phyloP scores from a whole-genome alignment of 2,329 filamentous ascomycete species.

The Fonsecaea monophora region DNA sequence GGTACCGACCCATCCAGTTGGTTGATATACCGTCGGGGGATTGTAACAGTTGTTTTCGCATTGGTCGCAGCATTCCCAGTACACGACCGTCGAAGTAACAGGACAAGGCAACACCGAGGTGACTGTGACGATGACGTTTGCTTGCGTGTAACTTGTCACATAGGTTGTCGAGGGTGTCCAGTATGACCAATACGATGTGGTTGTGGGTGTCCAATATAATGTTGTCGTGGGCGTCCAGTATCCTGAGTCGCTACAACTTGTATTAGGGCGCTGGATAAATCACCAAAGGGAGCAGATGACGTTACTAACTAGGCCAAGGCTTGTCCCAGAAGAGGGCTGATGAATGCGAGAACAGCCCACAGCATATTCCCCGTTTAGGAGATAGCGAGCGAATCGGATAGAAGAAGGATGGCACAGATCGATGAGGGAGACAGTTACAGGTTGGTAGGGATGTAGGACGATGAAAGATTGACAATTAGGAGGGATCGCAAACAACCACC shows the following conservation, averaged over 20 bases:
- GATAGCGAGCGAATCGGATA: slow-evolving; percentile 7
- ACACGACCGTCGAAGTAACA: slow-evolving; percentile 33
- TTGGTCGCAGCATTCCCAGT: slow-evolving; percentile 37
- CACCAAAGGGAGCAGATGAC: not conserved
- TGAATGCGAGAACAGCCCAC: slow-evolving; percentile 10
- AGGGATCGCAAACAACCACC: not conserved
- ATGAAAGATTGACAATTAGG: slow-evolving; percentile 1
- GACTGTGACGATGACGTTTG: slow-evolving; percentile 35
- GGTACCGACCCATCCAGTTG: slow-evolving; percentile 23
- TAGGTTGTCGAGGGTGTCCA: slow-evolving; percentile 35
- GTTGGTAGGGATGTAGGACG: not conserved
- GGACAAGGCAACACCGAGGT: slow-evolving; percentile 35
- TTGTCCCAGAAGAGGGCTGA: slow-evolving; percentile 15
- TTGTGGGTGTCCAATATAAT: slow-evolving; percentile 27
- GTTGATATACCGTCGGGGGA: slow-evolving; percentile 10
- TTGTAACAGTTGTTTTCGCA: slow-evolving; percentile 33
- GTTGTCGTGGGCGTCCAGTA: slow-evolving; percentile 26
- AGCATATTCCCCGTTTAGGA: slow-evolving; percentile 10
- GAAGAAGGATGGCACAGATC: not conserved
- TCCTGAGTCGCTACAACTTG: slow-evolving; percentile 28
- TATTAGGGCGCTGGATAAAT: not conserved
- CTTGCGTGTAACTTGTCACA: slow-evolving; percentile 32
- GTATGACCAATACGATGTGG: slow-evolving; percentile 35
- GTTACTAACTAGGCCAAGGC: slow-evolving; percentile 25
- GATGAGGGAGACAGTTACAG: not conserved